Percentiles rank a stretch among this genome's conserved stretches.
Evolutionary conservation across 2,329 filamentous ascomycete genomes (phyloP).

Genomic region (Fusarium oligoseptatum): DNA sequence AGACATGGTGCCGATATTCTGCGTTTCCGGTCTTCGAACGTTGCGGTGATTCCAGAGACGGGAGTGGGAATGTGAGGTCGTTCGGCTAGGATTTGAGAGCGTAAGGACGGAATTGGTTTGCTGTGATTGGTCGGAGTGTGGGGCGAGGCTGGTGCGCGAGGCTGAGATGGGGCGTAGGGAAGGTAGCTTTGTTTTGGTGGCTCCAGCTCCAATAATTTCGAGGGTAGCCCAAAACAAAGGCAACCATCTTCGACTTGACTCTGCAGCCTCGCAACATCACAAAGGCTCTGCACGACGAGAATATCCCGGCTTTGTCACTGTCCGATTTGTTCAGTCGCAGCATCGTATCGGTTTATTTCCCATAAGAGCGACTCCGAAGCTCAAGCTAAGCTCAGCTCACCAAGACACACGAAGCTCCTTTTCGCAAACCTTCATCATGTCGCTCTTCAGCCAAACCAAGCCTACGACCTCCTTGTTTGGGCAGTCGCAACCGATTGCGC

Average conservation of each 20-base stretch:
- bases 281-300: not conserved
- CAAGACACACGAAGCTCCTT: constrained; percentile 2
- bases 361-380: constrained; percentile 20
- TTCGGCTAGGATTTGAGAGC: constrained; percentile 51
- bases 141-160: constrained; percentile 49
- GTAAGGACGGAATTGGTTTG: constrained; percentile 57
- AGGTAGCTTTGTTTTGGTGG: constrained; percentile 48
- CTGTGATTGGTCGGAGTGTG: constrained; percentile 53
- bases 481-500: constrained; percentile 51
- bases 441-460: constrained; percentile 58
- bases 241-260: constrained; percentile 21
- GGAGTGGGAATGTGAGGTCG: constrained; percentile 46
- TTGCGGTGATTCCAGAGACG: constrained; percentile 47
- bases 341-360: constrained; percentile 13
- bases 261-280: constrained; percentile 33
- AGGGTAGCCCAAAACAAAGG: constrained; percentile 42
- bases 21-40: constrained; percentile 46
- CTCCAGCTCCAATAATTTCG: constrained; percentile 47
- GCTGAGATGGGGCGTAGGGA: constrained; percentile 28
- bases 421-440: constrained; percentile 44
- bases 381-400: constrained; percentile 37
- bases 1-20: constrained; percentile 55
- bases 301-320: not conserved
- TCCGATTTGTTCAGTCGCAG: not conserved
- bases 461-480: constrained; percentile 52